Evolutionary conservation across 257 asterid genomes (phyloP).

Genomic region (Nicotiana tabacum): DNA sequence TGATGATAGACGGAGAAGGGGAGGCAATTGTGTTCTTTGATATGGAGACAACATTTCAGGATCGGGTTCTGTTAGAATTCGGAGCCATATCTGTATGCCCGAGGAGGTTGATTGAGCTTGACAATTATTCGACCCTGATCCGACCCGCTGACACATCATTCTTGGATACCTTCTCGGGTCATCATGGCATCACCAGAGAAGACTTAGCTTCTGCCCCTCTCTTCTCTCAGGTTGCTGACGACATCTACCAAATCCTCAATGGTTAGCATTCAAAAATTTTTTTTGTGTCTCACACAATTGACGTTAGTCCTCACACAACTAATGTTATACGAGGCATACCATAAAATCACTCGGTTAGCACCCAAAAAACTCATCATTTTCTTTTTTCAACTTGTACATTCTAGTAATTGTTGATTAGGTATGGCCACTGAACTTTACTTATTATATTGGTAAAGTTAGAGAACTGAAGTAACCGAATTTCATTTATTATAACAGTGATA

Average conservation of each 20-base stretch:
- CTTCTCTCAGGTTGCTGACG: not conserved
- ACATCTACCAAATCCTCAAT: not conserved
- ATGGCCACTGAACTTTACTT: too few species aligned
- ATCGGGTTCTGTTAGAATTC: not conserved
- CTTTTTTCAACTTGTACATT: not conserved
- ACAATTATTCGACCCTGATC: constrained; percentile 3
- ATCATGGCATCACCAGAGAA: not conserved
- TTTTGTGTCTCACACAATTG: too few species aligned
- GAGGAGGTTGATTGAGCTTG: not conserved
- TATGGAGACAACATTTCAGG: not conserved
- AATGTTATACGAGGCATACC: too few species aligned
- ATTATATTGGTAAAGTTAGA: too few species aligned
- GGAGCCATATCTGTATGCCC: constrained; percentile 9
- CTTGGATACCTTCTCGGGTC: not conserved
- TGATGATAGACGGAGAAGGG: not conserved
- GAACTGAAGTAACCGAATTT: too few species aligned
- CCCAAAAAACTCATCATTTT: not conserved
- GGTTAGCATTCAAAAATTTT: not conserved
- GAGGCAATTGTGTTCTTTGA: constrained; percentile 7
- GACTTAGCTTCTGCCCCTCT: not conserved
- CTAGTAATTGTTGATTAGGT: not conserved
- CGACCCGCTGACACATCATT: not conserved
- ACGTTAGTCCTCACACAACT: too few species aligned
- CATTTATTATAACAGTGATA: too few species aligned
- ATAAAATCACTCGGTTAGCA: not conserved